These are phyloP conservation scores for Citrus reticulata DNA, from an alignment of 345 rosid genomes.

Conservation along the genomic window DNA sequence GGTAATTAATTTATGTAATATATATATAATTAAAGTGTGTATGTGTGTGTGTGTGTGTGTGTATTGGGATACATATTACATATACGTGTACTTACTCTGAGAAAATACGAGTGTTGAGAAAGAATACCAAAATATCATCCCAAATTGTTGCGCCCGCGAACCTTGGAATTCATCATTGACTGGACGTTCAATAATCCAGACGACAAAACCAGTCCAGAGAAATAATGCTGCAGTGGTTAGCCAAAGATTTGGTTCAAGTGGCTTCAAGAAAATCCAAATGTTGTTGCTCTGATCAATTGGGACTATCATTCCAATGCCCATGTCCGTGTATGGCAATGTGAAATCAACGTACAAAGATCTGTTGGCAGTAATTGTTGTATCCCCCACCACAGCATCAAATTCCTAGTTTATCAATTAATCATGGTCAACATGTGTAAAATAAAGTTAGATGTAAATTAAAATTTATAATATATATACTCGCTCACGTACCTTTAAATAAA, in stretches of 20 bases:
- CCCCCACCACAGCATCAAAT: background rate
- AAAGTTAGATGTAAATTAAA: no score
- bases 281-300: conserved; percentile 4
- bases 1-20: no score
- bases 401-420: background rate
- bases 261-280: conserved; percentile 22
- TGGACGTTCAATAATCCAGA: conserved; percentile 20
- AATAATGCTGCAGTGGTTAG: conserved; percentile 9
- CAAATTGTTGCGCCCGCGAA: background rate
- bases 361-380: background rate
- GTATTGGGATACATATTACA: background rate
- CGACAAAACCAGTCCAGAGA: conserved; percentile 17
- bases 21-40: no score
- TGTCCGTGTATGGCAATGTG: conserved; percentile 36
- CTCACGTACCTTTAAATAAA: conserved; percentile 25
- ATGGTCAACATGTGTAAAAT: background rate
- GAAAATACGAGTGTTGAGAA: conserved; percentile 1
- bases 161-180: background rate
- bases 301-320: conserved; percentile 17
- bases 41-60: accelerated
- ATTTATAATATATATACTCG: no score
- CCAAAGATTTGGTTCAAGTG: conserved; percentile 22
- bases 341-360: conserved; percentile 42
- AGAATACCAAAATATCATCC: conserved; percentile 9
- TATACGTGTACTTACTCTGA: background rate